A percentile compares a stretch with the other conserved stretches of the same genome.
Conservation (phyloP, 2,329 filamentous ascomycete genomes). For the Aureobasidium uvarum region DNA sequence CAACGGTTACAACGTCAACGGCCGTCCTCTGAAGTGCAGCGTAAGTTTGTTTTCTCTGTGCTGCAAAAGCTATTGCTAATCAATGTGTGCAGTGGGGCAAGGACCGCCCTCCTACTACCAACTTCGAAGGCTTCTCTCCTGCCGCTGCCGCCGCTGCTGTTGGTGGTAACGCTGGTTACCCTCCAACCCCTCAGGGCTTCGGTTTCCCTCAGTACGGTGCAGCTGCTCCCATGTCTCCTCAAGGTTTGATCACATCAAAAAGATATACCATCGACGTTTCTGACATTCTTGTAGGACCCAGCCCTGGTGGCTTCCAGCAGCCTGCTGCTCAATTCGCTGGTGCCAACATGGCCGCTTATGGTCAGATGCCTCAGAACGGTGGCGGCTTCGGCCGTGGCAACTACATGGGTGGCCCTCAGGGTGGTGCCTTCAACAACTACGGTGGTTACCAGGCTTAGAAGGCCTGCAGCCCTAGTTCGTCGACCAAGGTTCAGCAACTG, state of each 20-base stretch:
- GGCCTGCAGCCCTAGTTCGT: not conserved
- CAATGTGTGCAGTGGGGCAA: slow-evolving; percentile 79
- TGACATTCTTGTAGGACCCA: slow-evolving; percentile 32
- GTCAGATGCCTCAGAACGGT: slow-evolving; percentile 61
- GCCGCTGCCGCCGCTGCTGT: slow-evolving; percentile 65
- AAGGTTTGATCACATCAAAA: slow-evolving; percentile 46
- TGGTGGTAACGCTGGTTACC: slow-evolving; percentile 63
- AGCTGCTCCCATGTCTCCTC: slow-evolving; percentile 62
- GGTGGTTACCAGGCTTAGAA: slow-evolving; percentile 56
- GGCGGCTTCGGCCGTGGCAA: slow-evolving; percentile 80
- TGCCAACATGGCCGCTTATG: slow-evolving; percentile 55
- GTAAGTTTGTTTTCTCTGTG: slow-evolving; percentile 59
- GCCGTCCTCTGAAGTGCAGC: slow-evolving; percentile 95
- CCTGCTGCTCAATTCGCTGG: slow-evolving; percentile 61
- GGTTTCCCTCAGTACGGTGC: slow-evolving; percentile 96
- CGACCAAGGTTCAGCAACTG: slow-evolving; percentile 10
- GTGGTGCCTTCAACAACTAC: slow-evolving; percentile 47
- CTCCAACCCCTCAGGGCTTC: slow-evolving; percentile 68
- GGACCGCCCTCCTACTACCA: slow-evolving; percentile 84
- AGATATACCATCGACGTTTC: slow-evolving; percentile 32
- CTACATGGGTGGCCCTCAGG: slow-evolving; percentile 53
- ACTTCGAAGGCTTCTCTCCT: slow-evolving; percentile 80
- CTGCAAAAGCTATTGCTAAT: slow-evolving; percentile 30
- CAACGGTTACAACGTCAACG: slow-evolving; percentile 97
- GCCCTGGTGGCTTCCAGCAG: slow-evolving; percentile 52